Percentiles rank a stretch among this genome's conserved stretches.
These are phyloP conservation scores for Boletus vinaceobasis DNA, from an alignment of 768 basidiomycete genomes.

Conservation along the genomic window DNA sequence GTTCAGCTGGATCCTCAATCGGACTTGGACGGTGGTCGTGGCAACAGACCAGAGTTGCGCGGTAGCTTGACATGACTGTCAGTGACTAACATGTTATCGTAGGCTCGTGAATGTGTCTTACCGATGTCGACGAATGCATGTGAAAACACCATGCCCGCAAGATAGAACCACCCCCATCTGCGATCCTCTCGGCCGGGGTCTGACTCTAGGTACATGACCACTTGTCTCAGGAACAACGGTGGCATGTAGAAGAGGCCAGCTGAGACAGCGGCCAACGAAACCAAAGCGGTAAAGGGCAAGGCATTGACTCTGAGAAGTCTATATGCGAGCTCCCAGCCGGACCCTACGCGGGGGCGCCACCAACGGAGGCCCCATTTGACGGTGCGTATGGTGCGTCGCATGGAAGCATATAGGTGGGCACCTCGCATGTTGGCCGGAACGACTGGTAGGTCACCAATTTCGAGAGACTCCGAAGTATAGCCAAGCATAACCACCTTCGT, in stretches of 20 bases:
- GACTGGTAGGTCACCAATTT: conserved; percentile 86
- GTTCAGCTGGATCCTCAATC: conserved; percentile 73
- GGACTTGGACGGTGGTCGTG: conserved; percentile 66
- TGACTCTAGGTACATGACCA: conserved; percentile 64
- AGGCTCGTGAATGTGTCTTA: conserved; percentile 25
- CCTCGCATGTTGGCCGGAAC: conserved; percentile 71
- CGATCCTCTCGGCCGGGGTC: conserved; percentile 53
- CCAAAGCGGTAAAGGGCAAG: conserved; percentile 37
- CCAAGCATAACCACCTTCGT: conserved; percentile 87
- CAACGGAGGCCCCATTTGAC: conserved; percentile 49
- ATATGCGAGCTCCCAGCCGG: conserved; percentile 63
- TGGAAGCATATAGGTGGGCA: conserved; percentile 56
- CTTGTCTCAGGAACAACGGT: conserved; percentile 55
- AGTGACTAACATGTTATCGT: not conserved
- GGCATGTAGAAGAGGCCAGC: conserved; percentile 67
- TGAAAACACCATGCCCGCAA: conserved; percentile 47
- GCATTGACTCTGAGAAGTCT: conserved; percentile 59
- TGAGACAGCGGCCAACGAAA: conserved; percentile 49
- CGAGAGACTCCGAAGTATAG: conserved; percentile 65
- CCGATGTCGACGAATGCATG: conserved; percentile 42
- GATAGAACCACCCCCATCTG: conserved; percentile 75
- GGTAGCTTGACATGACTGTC: conserved; percentile 41
- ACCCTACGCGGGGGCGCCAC: conserved; percentile 60
- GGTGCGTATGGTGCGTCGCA: conserved; percentile 55
- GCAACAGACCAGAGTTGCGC: conserved; percentile 71